These are phyloP conservation scores for Dactylellina haptotyla DNA, from an alignment of 2,329 filamentous ascomycete genomes.

Conservation along the genomic window DNA sequence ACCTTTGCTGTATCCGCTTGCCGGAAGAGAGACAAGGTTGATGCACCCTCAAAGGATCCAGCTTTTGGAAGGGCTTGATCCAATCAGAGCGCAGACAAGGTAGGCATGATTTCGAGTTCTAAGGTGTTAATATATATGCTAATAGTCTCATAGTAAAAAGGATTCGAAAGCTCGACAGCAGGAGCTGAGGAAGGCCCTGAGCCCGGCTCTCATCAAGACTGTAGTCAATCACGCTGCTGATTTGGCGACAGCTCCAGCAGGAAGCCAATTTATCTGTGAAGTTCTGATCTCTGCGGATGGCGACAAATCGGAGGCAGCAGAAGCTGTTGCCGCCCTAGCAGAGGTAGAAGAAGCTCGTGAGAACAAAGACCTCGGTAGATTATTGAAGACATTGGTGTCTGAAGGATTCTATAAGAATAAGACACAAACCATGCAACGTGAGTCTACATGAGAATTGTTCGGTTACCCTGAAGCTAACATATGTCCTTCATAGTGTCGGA, in stretches of 20 bases:
- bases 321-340: slow-evolving; percentile 69
- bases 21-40: slow-evolving; percentile 70
- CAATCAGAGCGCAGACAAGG: slow-evolving; percentile 78
- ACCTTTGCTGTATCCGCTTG: slow-evolving; percentile 83
- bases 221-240: slow-evolving; percentile 75
- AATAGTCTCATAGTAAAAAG: slow-evolving; percentile 76
- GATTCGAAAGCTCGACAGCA: slow-evolving; percentile 78
- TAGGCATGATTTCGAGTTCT: slow-evolving; percentile 22
- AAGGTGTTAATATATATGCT: neutral
- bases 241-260: slow-evolving; percentile 79
- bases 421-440: slow-evolving; percentile 66
- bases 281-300: slow-evolving; percentile 79
- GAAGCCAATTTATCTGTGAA: slow-evolving; percentile 85
- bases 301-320: slow-evolving; percentile 78
- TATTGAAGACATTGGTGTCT: slow-evolving; percentile 90
- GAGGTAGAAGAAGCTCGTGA: slow-evolving; percentile 62
- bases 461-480: too few species aligned
- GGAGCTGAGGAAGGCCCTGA: slow-evolving; percentile 79
- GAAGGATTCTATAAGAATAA: slow-evolving; percentile 85
- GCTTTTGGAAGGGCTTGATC: slow-evolving; percentile 79
- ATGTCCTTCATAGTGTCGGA: slow-evolving; percentile 73
- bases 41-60: slow-evolving; percentile 74
- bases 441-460: too few species aligned
- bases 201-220: slow-evolving; percentile 77
- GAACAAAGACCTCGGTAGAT: slow-evolving; percentile 72